These are phyloP conservation scores for Lactifluus piperatus DNA, from an alignment of 768 basidiomycete species.

Conservation along the genomic window DNA sequence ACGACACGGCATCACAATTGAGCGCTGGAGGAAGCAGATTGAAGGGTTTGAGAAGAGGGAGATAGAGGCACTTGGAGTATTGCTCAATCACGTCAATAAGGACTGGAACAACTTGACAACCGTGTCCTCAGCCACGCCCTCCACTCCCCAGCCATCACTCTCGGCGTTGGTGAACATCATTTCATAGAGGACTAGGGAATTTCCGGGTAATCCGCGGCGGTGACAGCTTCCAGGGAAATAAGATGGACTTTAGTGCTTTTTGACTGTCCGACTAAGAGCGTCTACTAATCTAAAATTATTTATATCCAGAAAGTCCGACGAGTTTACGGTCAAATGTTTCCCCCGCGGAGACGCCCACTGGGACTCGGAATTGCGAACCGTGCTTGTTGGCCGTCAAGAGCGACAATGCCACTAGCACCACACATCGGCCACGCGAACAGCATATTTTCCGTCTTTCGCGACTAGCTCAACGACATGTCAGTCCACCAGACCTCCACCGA, in stretches of 20 bases:
- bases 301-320: too few species aligned
- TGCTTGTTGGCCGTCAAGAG: constrained; percentile 31
- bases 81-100: constrained; percentile 21
- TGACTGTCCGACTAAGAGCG: too few species aligned
- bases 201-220: constrained; percentile 20
- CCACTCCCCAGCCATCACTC: constrained; percentile 22
- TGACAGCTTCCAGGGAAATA: constrained; percentile 29
- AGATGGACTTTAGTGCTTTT: constrained; percentile 29
- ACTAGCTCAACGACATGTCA: constrained; percentile 22
- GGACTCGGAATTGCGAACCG: constrained; percentile 27
- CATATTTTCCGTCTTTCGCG: constrained; percentile 29
- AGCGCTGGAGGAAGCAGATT: constrained; percentile 24
- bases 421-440: constrained; percentile 31
- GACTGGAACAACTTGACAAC: constrained; percentile 20
- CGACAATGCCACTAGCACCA: constrained; percentile 30
- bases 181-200: constrained; percentile 28
- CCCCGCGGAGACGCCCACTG: constrained; percentile 20
- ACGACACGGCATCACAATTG: constrained; percentile 18
- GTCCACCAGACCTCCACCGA: constrained; percentile 26
- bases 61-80: constrained; percentile 23
- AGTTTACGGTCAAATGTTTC: constrained; percentile 23
- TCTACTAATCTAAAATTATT: too few species aligned
- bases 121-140: constrained; percentile 24
- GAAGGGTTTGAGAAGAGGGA: constrained; percentile 15
- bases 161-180: constrained; percentile 17